Conservation (phyloP, 2,329 filamentous ascomycete species). For the Neurospora crassa region DNA sequence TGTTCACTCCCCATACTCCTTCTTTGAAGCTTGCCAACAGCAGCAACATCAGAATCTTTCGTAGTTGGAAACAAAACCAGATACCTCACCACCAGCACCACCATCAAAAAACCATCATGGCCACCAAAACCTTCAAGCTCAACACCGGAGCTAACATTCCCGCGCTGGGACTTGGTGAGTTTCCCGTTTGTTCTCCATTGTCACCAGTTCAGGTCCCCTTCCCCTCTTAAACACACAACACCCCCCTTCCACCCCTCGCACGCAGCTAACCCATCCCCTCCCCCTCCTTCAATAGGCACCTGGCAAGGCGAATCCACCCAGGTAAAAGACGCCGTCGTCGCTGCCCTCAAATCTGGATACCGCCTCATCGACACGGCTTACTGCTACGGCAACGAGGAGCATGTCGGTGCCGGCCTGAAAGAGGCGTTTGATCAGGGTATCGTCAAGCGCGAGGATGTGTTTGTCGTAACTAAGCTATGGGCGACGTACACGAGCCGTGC, state of each 20-base stretch:
- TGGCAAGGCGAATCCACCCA: slow-evolving; percentile 54
- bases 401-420: slow-evolving; percentile 69
- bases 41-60: background rate
- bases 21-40: background rate
- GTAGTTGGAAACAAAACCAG: background rate
- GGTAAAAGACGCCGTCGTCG: slow-evolving; percentile 47
- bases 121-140: slow-evolving; percentile 49
- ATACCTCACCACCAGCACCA: background rate
- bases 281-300: slow-evolving; percentile 36
- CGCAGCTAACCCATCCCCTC: background rate
- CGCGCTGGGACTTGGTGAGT: slow-evolving; percentile 51
- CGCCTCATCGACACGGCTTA: slow-evolving; percentile 61
- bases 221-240: background rate
- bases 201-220: background rate
- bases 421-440: slow-evolving; percentile 61
- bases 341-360: slow-evolving; percentile 49
- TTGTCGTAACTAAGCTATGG: slow-evolving; percentile 82
- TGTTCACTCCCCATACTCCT: background rate
- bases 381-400: slow-evolving; percentile 73
- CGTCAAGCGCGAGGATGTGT: slow-evolving; percentile 68
- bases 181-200: background rate
- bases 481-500: slow-evolving; percentile 65
- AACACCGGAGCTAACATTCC: slow-evolving; percentile 57
- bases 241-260: slow-evolving; percentile 2
- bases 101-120: slow-evolving; percentile 31